A percentile compares a stretch with the other conserved stretches of the same genome.
phyloP scores from a whole-genome alignment of 768 basidiomycete species.

The Russula dissimulans region DNA sequence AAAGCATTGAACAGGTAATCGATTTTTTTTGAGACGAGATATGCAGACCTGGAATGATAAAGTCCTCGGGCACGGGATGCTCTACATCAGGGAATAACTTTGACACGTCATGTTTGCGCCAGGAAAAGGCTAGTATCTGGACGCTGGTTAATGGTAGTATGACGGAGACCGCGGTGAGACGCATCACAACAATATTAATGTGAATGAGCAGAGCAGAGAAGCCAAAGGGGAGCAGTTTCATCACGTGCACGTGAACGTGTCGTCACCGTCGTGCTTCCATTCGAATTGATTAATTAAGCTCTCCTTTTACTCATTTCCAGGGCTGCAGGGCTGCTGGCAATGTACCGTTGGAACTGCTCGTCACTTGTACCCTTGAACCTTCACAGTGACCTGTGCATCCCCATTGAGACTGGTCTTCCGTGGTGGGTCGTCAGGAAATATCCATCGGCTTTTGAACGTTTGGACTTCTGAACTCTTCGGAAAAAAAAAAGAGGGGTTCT shows the following conservation, averaged over 20 bases:
- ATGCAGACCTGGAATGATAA: neutral
- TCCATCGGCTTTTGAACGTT: too few relatives aligned
- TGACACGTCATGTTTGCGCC: neutral
- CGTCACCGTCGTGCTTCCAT: too few relatives aligned
- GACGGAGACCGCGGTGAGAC: neutral
- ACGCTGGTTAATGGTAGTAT: neutral
- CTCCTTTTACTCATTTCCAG: neutral
- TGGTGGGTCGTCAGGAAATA: too few relatives aligned
- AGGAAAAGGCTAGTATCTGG: neutral
- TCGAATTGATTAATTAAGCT: neutral
- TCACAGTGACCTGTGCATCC: too few relatives aligned
- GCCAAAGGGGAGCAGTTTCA: neutral
- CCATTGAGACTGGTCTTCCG: too few relatives aligned
- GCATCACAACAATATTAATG: neutral
- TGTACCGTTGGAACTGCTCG: too few relatives aligned
- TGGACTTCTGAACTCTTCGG: too few relatives aligned
- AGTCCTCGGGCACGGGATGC: neutral
- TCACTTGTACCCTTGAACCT: too few relatives aligned
- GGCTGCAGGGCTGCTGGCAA: too few relatives aligned
- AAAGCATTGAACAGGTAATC: neutral
- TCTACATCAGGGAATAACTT: neutral
- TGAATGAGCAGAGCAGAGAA: neutral
- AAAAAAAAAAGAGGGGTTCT: too few relatives aligned
- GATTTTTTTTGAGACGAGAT: neutral
- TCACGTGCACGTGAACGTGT: neutral